Evolutionary conservation across 345 rosid genomes (phyloP).

Genomic region (Rhodamnia rubescens): DNA sequence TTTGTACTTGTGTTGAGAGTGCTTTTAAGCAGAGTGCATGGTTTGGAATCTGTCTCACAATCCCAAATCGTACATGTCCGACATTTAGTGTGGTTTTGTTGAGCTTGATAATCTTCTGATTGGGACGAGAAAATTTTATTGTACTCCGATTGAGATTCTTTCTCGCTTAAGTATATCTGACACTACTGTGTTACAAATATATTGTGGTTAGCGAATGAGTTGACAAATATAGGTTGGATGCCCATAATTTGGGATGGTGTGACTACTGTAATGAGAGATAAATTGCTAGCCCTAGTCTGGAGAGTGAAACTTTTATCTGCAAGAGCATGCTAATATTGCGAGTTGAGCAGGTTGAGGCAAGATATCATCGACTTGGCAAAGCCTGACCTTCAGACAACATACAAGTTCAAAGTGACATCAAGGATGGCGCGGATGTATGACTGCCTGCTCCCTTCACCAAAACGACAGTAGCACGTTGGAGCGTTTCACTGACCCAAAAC

Average conservation of each 20-base stretch:
- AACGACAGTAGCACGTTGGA: conserved; percentile 16
- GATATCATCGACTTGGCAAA: conserved; percentile 70
- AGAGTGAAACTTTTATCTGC: background rate
- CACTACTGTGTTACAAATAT: background rate
- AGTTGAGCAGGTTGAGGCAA: conserved; percentile 57
- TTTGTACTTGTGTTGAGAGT: background rate
- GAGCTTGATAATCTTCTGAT: background rate
- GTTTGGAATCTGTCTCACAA: background rate
- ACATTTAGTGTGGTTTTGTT: background rate
- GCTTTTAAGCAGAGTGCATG: background rate
- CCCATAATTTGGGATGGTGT: background rate
- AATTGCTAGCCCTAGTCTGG: background rate
- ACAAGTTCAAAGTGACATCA: conserved; percentile 54
- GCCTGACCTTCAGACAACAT: conserved; percentile 44
- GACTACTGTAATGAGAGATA: background rate
- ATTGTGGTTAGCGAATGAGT: background rate
- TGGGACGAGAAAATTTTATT: background rate
- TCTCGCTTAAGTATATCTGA: background rate
- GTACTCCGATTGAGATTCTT: background rate
- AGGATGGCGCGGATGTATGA: conserved; percentile 65
- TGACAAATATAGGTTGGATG: background rate
- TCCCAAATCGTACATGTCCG: background rate
- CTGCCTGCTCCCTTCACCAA: conserved; percentile 64
- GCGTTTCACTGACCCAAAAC: background rate
- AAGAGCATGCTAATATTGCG: background rate